Evolutionary conservation across 164 flowering plant species (phyloP).

Genomic region (Aristolochia fimbriata): DNA sequence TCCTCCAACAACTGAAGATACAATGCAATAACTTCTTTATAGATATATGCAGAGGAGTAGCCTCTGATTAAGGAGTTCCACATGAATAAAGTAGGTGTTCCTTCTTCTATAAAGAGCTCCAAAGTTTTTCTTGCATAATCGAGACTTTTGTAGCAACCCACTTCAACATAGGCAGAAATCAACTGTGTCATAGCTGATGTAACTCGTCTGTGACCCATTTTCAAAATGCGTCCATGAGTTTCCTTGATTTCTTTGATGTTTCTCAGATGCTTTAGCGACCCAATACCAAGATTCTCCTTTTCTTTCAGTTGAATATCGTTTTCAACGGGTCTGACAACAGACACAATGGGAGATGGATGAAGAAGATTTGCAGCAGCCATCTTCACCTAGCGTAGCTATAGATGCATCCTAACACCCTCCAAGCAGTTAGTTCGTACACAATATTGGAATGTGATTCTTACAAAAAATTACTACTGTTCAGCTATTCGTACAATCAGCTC

Average conservation of each 20-base stretch:
- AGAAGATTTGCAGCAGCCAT: too few species aligned
- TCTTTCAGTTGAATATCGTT: background rate
- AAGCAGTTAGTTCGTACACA: too few species aligned
- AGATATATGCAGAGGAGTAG: constrained; percentile 27
- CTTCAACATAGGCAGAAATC: constrained; percentile 21
- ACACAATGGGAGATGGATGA: background rate
- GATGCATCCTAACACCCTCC: too few species aligned
- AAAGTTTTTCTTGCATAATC: constrained; percentile 34
- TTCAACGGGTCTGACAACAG: background rate
- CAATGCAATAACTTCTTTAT: constrained; percentile 32
- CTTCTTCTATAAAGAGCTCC: constrained; percentile 16
- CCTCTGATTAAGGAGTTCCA: constrained; percentile 51
- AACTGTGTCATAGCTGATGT: constrained; percentile 19
- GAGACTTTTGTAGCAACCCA: constrained; percentile 33
- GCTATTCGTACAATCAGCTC: too few species aligned
- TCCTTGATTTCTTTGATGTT: constrained; percentile 3
- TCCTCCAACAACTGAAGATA: constrained; percentile 24
- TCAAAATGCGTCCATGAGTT: constrained; percentile 26
- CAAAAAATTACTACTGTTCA: too few species aligned
- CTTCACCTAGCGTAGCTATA: too few species aligned
- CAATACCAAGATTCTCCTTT: background rate
- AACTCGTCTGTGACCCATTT: constrained; percentile 22
- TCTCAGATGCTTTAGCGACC: constrained; percentile 6
- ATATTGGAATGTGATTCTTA: too few species aligned
- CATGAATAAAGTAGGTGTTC: constrained; percentile 17